phyloP scores from a whole-genome alignment of 352 stramenopile species.

The Globisporangium abappressorium region DNA sequence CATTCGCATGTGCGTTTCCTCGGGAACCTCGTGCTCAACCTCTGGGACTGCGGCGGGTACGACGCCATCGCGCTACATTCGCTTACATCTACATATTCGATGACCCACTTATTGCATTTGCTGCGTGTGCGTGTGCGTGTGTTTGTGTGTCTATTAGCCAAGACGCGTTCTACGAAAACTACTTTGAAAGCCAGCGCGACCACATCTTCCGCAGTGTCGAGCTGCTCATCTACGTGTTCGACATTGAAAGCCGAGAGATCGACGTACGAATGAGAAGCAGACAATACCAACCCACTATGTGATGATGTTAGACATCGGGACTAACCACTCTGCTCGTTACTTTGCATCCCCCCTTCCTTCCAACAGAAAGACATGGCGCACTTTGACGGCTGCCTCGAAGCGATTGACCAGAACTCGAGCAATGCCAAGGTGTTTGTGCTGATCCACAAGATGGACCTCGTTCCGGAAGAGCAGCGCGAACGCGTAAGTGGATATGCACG shows the following conservation, averaged over 20 bases:
- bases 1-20: slow-evolving; percentile 95
- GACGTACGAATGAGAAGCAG: slow-evolving; percentile 34
- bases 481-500: slow-evolving; percentile 36
- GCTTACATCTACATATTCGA: too few relatives aligned
- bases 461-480: slow-evolving; percentile 85
- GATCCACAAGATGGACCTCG: slow-evolving; percentile 99
- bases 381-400: slow-evolving; percentile 96
- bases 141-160: slow-evolving; percentile 66
- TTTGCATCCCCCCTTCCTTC: slow-evolving; percentile 2
- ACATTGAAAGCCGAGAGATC: slow-evolving; percentile 93
- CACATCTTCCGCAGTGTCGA: slow-evolving; percentile 99
- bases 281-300: too few relatives aligned
- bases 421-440: slow-evolving; percentile 99
- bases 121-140: slow-evolving; percentile 8
- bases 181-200: slow-evolving; percentile 99
- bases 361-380: slow-evolving; percentile 97
- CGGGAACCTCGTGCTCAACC: slow-evolving; percentile 97
- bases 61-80: slow-evolving; percentile 6
- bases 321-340: too few relatives aligned
- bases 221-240: slow-evolving; percentile 98
- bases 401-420: slow-evolving; percentile 97
- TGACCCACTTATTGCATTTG: too few relatives aligned
- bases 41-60: slow-evolving; percentile 98
- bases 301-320: too few relatives aligned
- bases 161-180: slow-evolving; percentile 99